A percentile compares a stretch with the other conserved stretches of the same genome.
Conservation (phyloP, 2,329 filamentous ascomycete species). For the Drechslerella coelobrocha region DNA sequence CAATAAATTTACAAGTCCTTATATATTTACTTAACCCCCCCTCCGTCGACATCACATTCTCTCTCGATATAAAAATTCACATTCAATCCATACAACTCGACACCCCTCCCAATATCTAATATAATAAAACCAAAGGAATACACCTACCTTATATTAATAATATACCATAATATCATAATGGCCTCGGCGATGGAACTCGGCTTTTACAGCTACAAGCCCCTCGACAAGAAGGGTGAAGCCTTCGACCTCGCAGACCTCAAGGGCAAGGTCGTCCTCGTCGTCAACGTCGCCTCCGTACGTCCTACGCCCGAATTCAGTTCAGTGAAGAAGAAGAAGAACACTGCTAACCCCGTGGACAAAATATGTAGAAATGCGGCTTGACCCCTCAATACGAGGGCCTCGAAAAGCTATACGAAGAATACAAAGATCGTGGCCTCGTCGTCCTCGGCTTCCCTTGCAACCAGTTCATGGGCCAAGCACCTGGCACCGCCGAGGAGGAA, state of each 20-base stretch:
- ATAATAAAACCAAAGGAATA: too few species aligned
- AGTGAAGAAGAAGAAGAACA: neutral
- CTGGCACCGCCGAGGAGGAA: constrained; percentile 74
- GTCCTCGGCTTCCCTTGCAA: constrained; percentile 98
- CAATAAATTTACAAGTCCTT: too few species aligned
- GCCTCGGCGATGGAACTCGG: constrained; percentile 50
- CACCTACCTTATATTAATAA: neutral
- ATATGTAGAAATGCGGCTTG: constrained; percentile 44
- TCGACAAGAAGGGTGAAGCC: constrained; percentile 77
- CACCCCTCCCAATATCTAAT: too few species aligned
- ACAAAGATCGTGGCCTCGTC: constrained; percentile 77
- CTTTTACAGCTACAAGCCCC: constrained; percentile 85
- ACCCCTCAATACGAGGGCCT: constrained; percentile 85
- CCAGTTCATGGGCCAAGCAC: constrained; percentile 92
- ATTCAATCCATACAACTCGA: too few species aligned
- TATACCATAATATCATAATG: constrained; percentile 16
- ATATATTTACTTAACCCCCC: too few species aligned
- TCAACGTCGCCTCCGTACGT: constrained; percentile 84
- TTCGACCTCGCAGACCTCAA: constrained; percentile 75
- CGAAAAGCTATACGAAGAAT: constrained; percentile 83
- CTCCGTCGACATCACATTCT: too few species aligned
- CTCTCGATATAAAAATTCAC: too few species aligned
- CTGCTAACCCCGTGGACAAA: neutral
- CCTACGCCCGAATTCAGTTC: neutral
- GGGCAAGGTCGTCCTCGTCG: constrained; percentile 91